A percentile compares a stretch with the other conserved stretches of the same genome.
Conservation (phyloP, 345 rosid genomes). For the Citrus mangshanensis region DNA sequence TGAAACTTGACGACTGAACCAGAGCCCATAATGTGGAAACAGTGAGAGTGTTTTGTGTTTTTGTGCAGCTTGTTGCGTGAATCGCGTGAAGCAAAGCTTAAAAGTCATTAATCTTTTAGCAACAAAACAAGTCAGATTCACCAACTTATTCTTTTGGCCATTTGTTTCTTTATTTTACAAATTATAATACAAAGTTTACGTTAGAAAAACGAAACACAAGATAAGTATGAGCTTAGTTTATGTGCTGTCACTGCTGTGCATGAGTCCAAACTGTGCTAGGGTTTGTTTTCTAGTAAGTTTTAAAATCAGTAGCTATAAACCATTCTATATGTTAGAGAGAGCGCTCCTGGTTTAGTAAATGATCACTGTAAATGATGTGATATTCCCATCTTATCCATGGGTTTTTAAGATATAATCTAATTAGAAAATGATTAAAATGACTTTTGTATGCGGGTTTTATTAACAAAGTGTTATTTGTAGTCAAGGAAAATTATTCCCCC, state of each 20-base stretch:
- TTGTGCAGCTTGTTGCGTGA: background rate
- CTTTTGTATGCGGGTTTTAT: background rate
- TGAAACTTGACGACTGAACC: background rate
- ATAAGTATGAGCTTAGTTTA: background rate
- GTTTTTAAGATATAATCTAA: background rate
- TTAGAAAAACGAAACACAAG: background rate
- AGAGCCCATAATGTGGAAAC: background rate
- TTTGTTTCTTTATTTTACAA: background rate
- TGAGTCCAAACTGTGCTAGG: background rate
- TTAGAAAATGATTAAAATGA: background rate
- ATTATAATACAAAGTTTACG: background rate
- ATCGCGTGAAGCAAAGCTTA: background rate
- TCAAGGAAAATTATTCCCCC: too few species aligned
- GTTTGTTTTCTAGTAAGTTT: background rate
- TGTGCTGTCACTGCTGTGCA: background rate
- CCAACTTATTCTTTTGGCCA: slow-evolving; percentile 1
- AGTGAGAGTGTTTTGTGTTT: background rate
- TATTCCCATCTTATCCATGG: background rate
- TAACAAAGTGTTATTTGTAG: background rate
- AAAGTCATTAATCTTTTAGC: background rate
- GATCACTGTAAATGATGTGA: background rate
- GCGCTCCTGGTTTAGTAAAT: background rate
- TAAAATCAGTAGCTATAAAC: background rate
- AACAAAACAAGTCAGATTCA: background rate
- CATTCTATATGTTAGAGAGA: background rate